Base-by-base conservation (phyloP, 768 basidiomycete genomes). In the Pulveroboletus frians region DNA sequence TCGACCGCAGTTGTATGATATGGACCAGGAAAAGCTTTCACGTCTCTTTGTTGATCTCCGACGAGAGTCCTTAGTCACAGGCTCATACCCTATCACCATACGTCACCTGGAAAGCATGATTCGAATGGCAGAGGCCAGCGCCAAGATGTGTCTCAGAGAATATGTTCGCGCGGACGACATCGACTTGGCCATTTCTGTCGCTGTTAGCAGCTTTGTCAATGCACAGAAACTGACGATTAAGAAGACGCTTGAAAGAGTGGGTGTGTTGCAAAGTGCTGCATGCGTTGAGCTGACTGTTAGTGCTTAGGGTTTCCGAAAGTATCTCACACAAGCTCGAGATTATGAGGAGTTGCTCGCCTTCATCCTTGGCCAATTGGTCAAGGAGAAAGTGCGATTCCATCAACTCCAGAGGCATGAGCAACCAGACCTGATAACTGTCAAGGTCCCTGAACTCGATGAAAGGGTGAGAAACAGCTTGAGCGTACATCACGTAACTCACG, bases 51-150 rank as follows among this genome's bases (percentile, higher is more conserved):
- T 91, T 18, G 96, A 99, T 66, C 77, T 99, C 27, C 85, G 96
- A 31, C 86, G 93, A 54, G 96, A 99, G 66, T 98, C 95, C 5
- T 75, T 92, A 59, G 92, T 92, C 17, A 99, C 96, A 2, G 95
- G 95, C n/a, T 97, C 95, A 18, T 96, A 91, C 71, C 96, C 96
- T 2, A 96, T 99, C 65, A 99, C 96, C 9, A 88, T 98, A 42
- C 90, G 96, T 49, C 96, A 98, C 63, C 70, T 99, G 50, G 96
- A 99, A 72, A 95, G 92, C 65, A 96, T 96, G 90, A 98, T 99
- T 70, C 86, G 96, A 35, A 98, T 98, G 95, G 81, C 92, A 3
- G 96, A 99, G 69, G 95, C 96, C 13, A 92, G 89, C 62, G 96
- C 96, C 20, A 96, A 95, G 76, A 98, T 99, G 96, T 84, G 94